Evolutionary conservation across 129 eudicot genomes (phyloP).

Genomic region (Artemisia argyi): DNA sequence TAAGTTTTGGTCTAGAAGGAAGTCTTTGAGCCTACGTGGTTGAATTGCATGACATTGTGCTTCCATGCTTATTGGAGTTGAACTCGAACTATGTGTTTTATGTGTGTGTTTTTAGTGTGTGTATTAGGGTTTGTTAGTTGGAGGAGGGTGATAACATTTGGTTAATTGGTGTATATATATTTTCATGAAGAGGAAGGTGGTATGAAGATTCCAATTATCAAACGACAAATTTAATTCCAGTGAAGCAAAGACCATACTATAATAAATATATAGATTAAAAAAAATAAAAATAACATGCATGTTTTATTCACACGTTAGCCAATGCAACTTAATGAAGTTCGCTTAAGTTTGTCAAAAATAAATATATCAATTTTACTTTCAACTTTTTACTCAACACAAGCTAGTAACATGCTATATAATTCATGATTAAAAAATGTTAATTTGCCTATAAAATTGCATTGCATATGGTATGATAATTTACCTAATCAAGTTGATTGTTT

Average conservation of each 20-base stretch:
- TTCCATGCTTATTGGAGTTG: slow-evolving; percentile 12
- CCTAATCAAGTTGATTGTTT: no score
- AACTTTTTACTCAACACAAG: no score
- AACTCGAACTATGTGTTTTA: neutral
- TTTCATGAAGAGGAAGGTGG: slow-evolving; percentile 15
- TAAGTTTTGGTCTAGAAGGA: slow-evolving; percentile 48
- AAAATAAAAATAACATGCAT: neutral
- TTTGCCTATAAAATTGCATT: no score
- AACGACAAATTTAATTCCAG: slow-evolving; percentile 27
- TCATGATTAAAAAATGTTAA: no score
- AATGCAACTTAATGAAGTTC: no score
- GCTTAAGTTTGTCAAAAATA: no score
- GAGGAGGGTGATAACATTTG: slow-evolving; percentile 6
- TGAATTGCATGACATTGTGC: slow-evolving; percentile 23
- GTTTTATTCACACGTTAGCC: neutral
- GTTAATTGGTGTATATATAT: slow-evolving; percentile 1
- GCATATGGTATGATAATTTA: no score
- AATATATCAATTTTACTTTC: no score
- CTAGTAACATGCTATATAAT: no score
- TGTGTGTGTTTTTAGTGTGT: slow-evolving; percentile 18
- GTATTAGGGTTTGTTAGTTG: slow-evolving; percentile 5
- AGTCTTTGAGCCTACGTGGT: slow-evolving; percentile 73
- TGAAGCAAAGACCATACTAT: neutral
- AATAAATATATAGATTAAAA: neutral
- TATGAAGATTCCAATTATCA: slow-evolving; percentile 14